Base-by-base conservation (phyloP, 192 early-diverging fungal species). In the Entomortierella chlamydospora region DNA sequence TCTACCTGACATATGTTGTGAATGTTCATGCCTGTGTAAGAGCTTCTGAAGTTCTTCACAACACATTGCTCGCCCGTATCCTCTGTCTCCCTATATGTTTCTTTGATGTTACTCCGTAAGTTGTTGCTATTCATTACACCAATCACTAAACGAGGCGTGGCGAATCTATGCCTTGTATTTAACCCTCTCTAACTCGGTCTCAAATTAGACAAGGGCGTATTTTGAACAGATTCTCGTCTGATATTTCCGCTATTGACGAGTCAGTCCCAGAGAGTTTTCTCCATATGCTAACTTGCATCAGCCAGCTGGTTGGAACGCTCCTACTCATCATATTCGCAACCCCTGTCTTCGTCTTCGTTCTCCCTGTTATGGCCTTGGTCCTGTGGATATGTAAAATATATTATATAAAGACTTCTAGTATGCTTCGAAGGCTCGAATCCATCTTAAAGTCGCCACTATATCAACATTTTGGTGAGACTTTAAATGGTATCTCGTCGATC, bases 211-310 rank as follows among this genome's bases (percentile, higher is more conserved):
- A 63, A 51, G 73, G 73, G 23, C 67, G 83, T 6, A 84, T 92
- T 20, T 34, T 94, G 70, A 98, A 97, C 80, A 73, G 97, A 56
- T 96, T 95, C 66, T 93, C 93, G 15, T 90, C 91, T 29, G 95
- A 98, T 83, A 90, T 97, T 79, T 88, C 87, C 20, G 86, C 86
- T 4, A 80, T 97, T 69, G 95, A 97, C 72, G 88, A 89, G 31
- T 50, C 33, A 1, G 62, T 90, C 13, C 84, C 87, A 42, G 81
- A 86, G 22, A 83, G 83, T 30, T 84, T 86, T 30, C 56, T 70
- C 12, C 34, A 81, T 17, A 61, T 82, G 6, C 85, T 81, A 64
- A 57, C 80, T 47, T 81, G 76, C 50, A 81, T 92, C 8, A 70
- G 90, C 54, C 74, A 85, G 20, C 73, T 91, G 8, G 76, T 94